A percentile compares a stretch with the other conserved stretches of the same genome.
These are phyloP conservation scores for Yamadazyma songkhlaensis DNA, from an alignment of 1,139 yeast species.

Conservation along the genomic window DNA sequence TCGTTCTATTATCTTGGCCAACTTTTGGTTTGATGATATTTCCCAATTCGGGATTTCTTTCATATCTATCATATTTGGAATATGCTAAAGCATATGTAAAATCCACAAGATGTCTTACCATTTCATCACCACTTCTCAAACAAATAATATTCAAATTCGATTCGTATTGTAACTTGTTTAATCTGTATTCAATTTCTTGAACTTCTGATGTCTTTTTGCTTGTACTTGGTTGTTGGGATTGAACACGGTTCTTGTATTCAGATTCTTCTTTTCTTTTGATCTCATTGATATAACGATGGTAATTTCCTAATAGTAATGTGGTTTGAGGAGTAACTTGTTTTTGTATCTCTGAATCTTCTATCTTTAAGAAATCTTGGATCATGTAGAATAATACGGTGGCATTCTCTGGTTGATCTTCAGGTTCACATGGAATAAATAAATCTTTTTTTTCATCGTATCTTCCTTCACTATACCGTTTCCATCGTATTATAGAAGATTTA, in stretches of 20 bases:
- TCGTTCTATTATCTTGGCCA: conserved; percentile 45
- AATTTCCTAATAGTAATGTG: conserved; percentile 49
- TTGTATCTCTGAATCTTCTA: conserved; percentile 23
- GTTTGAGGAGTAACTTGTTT: conserved; percentile 14
- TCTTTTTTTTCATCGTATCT: conserved; percentile 45
- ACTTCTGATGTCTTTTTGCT: background rate
- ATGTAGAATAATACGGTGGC: conserved; percentile 43
- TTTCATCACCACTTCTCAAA: conserved; percentile 45
- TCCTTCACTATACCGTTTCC: conserved; percentile 38
- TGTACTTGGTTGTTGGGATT: conserved; percentile 4
- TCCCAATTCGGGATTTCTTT: conserved; percentile 52
- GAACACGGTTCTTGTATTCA: conserved; percentile 40
- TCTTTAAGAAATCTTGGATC: conserved; percentile 42
- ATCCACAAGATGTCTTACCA: conserved; percentile 52
- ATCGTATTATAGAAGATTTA: conserved; percentile 28
- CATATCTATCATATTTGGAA: conserved; percentile 52
- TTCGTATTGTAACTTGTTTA: conserved; percentile 28
- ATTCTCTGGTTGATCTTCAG: conserved; percentile 39
- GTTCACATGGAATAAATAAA: conserved; percentile 51
- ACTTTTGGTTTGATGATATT: conserved; percentile 55
- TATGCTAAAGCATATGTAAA: conserved; percentile 55
- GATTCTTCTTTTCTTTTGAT: conserved; percentile 46
- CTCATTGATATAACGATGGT: conserved; percentile 41
- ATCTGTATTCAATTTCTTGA: conserved; percentile 32
- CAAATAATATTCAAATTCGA: conserved; percentile 46